Base-by-base conservation (phyloP, 345 rosid species). In the Ailanthus altissimus region DNA sequence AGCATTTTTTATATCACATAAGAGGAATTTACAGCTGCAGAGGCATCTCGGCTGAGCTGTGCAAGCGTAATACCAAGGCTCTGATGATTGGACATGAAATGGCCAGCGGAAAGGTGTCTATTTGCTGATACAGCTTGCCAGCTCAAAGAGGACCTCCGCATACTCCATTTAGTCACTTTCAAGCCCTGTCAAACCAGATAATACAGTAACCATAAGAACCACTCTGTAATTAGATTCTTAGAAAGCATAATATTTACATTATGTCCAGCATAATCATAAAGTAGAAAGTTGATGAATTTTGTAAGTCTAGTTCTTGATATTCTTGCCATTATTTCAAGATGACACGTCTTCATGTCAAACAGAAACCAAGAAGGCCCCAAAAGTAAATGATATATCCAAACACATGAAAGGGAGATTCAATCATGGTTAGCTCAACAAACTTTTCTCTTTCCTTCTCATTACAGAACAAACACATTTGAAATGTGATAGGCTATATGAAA, bases 21-120 rank as follows among this genome's bases (percentile, higher is more conserved):
- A 50, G 38, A 12, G 49, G 38, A 36, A 84, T 89, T 90, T 77
- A 90, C 89, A 58, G 92, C 94, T 73, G 89, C 94, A 83, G 94
- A 90, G 64, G 92, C 94, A 82, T 90, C 89, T 69, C 88, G 84
- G 60, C 92, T 74, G 47, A 90, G 94, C 79, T 84, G 90, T 5
- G 94, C 92, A 61, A 90, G 90, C 78, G 84, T 86, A 53, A 88
- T 59, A 69, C 94, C 94, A 64, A 90, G 88, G 79, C 90, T 90
- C 59, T 85, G 89, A 42, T 90, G 92, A 64, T 85, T 90, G 77
- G 92, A 88, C 90, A 88, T 82, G 82, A 85, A 86, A 73, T 78
- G 84, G 56, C 84, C 86, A 50, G 83, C 77, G 47, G 83, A 75
- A 49, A 87, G 83, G 74, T 83, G 85, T 79, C 86, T 82, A 64